phyloP scores from a whole-genome alignment of 176 grass and related monocot species.

The Melocanna baccifera region DNA sequence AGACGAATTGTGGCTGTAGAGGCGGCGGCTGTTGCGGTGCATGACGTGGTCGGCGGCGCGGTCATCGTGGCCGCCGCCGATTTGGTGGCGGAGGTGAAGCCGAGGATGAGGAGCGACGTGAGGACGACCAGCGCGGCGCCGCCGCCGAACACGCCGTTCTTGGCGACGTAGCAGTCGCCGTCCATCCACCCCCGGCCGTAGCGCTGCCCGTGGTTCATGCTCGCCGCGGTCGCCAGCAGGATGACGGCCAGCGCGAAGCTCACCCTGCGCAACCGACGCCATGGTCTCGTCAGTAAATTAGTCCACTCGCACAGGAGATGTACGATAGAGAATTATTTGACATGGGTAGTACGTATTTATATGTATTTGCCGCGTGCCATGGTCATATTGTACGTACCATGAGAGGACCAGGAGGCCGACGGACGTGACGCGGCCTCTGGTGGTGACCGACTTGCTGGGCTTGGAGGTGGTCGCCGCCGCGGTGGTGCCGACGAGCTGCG shows the following conservation, averaged over 20 bases:
- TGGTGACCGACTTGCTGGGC: background rate
- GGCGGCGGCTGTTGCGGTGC: background rate
- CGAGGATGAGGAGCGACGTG: conserved; percentile 46
- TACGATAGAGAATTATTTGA: no score
- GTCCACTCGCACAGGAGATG: background rate
- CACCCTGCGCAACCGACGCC: conserved; percentile 35
- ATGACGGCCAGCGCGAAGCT: conserved; percentile 53
- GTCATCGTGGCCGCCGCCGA: background rate
- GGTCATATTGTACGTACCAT: conserved; percentile 45
- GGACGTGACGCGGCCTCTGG: conserved; percentile 27
- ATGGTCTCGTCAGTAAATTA: background rate
- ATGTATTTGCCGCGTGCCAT: background rate
- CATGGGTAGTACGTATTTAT: no score
- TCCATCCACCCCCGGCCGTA: conserved; percentile 92
- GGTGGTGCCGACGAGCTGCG: conserved; percentile 74
- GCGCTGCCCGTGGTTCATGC: conserved; percentile 80
- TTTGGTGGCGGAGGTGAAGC: conserved; percentile 32
- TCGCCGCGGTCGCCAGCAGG: conserved; percentile 59
- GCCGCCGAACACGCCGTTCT: conserved; percentile 57
- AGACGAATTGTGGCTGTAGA: background rate
- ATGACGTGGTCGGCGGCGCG: background rate
- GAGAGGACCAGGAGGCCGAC: conserved; percentile 47
- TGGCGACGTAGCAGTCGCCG: conserved; percentile 83
- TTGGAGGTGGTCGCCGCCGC: conserved; percentile 24
- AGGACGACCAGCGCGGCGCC: conserved; percentile 45